A percentile compares a stretch with the other conserved stretches of the same genome.
phyloP scores from a whole-genome alignment of 306 rosid species.

The Lathyrus aphaca region DNA sequence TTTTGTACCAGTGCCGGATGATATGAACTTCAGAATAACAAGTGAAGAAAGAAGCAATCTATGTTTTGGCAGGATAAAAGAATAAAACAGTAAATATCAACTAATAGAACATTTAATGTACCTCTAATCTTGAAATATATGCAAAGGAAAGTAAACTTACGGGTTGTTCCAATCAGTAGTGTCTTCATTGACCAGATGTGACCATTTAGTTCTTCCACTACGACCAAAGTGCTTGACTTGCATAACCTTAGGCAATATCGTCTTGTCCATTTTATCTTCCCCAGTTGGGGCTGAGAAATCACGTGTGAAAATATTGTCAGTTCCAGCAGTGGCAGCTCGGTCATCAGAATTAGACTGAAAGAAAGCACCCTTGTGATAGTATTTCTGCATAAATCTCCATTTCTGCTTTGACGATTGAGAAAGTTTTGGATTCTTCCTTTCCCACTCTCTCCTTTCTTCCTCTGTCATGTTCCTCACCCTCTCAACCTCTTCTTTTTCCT shows the following conservation, averaged over 20 bases:
- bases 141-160: constrained; percentile 55
- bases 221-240: constrained; percentile 99
- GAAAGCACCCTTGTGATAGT: constrained; percentile 96
- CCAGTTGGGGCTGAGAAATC: constrained; percentile 98
- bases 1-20: constrained; percentile 12
- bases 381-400: constrained; percentile 98
- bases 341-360: constrained; percentile 73
- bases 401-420: constrained; percentile 64
- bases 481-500: constrained; percentile 91
- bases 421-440: constrained; percentile 87
- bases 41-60: not conserved
- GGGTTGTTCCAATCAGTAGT: constrained; percentile 98
- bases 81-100: constrained; percentile 8
- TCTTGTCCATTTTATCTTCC: constrained; percentile 97
- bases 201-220: constrained; percentile 98
- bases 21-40: constrained; percentile 30
- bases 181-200: constrained; percentile 96
- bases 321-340: constrained; percentile 54
- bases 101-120: constrained; percentile 7
- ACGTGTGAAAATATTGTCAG: constrained; percentile 62
- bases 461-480: constrained; percentile 93
- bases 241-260: constrained; percentile 93
- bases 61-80: constrained; percentile 9
- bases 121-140: constrained; percentile 9
- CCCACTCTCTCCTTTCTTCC: constrained; percentile 99